Conservation (phyloP, 768 basidiomycete genomes). For the Podaxis pistillaris region DNA sequence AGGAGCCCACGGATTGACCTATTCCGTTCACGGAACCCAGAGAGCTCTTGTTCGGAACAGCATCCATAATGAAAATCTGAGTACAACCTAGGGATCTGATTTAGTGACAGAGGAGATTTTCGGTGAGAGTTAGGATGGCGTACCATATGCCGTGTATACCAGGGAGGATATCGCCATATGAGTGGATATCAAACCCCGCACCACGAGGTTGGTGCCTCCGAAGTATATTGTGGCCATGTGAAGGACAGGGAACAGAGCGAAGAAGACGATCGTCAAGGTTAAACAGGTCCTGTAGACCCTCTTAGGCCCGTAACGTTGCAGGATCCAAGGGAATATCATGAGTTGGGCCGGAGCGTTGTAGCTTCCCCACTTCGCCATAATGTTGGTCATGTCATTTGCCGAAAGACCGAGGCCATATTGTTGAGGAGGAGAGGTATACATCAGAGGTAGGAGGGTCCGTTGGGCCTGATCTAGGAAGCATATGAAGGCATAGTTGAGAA, state of each 20-base stretch:
- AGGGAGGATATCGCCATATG: constrained; percentile 12
- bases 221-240: background rate
- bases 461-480: constrained; percentile 30
- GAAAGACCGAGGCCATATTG: constrained; percentile 57
- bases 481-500: constrained; percentile 26
- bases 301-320: constrained; percentile 49
- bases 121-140: background rate
- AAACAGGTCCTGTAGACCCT: constrained; percentile 34
- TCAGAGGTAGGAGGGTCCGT: constrained; percentile 27
- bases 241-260: constrained; percentile 18
- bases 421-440: constrained; percentile 47
- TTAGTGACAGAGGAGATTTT: background rate
- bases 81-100: constrained; percentile 3
- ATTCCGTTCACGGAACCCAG: constrained; percentile 15
- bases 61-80: constrained; percentile 16
- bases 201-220: background rate
- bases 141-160: constrained; percentile 14
- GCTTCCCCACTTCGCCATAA: constrained; percentile 48
- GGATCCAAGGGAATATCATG: constrained; percentile 42
- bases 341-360: constrained; percentile 52
- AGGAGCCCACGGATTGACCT: constrained; percentile 34
- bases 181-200: background rate
- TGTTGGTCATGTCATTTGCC: constrained; percentile 52
- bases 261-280: constrained; percentile 16
- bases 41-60: constrained; percentile 21